Base-by-base conservation (phyloP, 202 grass and related monocot species). In the Bolboschoenoplectus hybrid region DNA sequence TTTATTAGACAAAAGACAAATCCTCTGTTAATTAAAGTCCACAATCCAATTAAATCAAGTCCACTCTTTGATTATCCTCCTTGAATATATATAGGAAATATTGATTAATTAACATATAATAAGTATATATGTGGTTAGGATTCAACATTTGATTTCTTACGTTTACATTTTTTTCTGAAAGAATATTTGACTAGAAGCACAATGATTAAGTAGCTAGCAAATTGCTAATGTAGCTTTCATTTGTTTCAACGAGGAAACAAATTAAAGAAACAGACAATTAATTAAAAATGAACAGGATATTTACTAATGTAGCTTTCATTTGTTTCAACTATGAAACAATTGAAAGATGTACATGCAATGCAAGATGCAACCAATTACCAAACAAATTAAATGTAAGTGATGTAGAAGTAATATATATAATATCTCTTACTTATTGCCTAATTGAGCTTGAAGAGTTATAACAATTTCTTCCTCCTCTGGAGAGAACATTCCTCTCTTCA, bases 401-500 rank as follows among this genome's bases (percentile, higher is more conserved):
- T 73, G 69, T 71, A 63, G 52, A 56, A 63, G 9, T 50, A 51
- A 64, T 68, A 55, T 71, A 32, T 50, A 13, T 41, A 61, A 68
- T 67, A 51, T 69, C 4, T 36, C 53, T 89, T 96, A 97, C 94
- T 94, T 97, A 70, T 97, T 97, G 75, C 94, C 94, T 62, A 94
- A 58, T 86, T 94, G 91, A 50, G 90, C 88, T 50, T 97, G 94
- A 39, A 94, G 94, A 60, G 82, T 89, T 40, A 97, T 89, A 67
- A 97, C 88, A 2, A 87, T 70, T 55, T 91, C 90, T 83, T 97
- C 94, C 81, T 97, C 94, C 17, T 97, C 87, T 43, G 88, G 85
- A 11, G 94, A 91, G 81, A 97, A 94, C 72, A 92, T 86, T 39
- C 94, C 94, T 53, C 87, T 85, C 19, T 97, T 97, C 81, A 97